Evolutionary conservation across 306 rosid genomes (phyloP), one percentile per base, ranked within the genome.

Genomic region (cucumber (Cucumis sativus)): DNA sequence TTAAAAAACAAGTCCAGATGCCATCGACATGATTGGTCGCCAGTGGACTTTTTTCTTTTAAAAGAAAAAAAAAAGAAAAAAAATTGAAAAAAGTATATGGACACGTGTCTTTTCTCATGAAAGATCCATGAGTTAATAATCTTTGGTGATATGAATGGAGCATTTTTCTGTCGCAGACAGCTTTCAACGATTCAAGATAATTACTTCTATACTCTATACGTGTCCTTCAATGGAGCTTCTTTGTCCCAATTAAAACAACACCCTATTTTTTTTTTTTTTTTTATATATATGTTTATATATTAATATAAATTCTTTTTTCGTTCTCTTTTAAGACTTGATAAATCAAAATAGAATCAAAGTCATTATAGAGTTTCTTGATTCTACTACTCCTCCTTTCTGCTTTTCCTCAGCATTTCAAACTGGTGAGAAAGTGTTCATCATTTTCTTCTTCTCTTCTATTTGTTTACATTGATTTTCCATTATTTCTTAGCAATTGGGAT

Each of bases 51-150:
- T 72, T 71, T 14, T 72, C 10, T 51, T 7, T 70, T 3, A 23
- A 15, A 18, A 37, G 37, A n/a, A 16, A 6, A 0, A 35, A 33
- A 15, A 7, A 0, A 35, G 15, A 15, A 7, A 1, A 54, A 17
- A 3, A 33, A 0, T 33, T 49, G 5, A 51, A 7, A 40, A n/a
- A 20, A 52, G 28, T 60, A 8, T 37, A 25, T 25, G 64, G 83
- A 82, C 89, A 84, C 87, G 87, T 82, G 89, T 56, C 23, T 43
- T 77, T 81, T 79, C 78, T 62, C 82, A 62, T n/a, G 81, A 75
- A 76, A 86, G 77, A 81, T 78, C 83, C 84, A 74, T 41, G 67
- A 74, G 55, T 47, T 43, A 11, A 80, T 83, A 80, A 80, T 78
- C 81, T 66, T 69, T 47, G 67, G 43, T 74, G 79, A 51, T 69